These are phyloP conservation scores for Periconia sp. DNA, from an alignment of 2,329 filamentous ascomycete genomes.

Conservation along the genomic window DNA sequence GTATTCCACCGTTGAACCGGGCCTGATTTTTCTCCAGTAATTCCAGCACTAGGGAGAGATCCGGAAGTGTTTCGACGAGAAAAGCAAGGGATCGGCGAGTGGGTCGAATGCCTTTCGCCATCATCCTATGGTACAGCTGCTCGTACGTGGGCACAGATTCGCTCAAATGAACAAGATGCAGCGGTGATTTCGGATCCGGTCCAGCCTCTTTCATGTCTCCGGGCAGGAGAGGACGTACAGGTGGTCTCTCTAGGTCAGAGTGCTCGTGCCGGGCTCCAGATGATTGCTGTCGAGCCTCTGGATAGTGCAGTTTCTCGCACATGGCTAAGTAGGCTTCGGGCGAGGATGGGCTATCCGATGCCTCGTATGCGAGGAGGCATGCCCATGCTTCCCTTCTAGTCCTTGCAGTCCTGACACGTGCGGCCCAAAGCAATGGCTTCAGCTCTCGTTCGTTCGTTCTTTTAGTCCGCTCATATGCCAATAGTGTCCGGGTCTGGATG, in stretches of 20 bases:
- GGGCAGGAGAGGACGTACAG: slow-evolving; percentile 50
- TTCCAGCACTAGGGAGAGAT: slow-evolving; percentile 24
- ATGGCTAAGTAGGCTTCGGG: slow-evolving; percentile 61
- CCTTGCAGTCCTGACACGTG: slow-evolving; percentile 64
- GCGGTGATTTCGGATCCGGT: slow-evolving; percentile 62
- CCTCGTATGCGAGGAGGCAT: slow-evolving; percentile 64
- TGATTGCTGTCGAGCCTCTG: slow-evolving; percentile 7
- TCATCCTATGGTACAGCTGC: slow-evolving; percentile 67
- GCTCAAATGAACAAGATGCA: slow-evolving; percentile 70
- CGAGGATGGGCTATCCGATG: slow-evolving; percentile 45
- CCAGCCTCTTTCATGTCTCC: slow-evolving; percentile 66
- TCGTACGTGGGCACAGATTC: slow-evolving; percentile 64
- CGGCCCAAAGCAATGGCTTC: slow-evolving; percentile 57
- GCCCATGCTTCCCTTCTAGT: slow-evolving; percentile 70
- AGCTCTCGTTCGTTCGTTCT: slow-evolving; percentile 7
- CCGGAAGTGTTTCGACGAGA: slow-evolving; percentile 54
- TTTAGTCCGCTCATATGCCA: slow-evolving; percentile 28
- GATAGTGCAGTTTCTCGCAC: slow-evolving; percentile 60
- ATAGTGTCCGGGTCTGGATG: slow-evolving; percentile 62
- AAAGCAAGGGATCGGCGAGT: slow-evolving; percentile 59
- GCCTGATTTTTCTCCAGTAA: slow-evolving; percentile 24
- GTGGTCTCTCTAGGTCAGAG: slow-evolving; percentile 4
- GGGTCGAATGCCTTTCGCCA: slow-evolving; percentile 55
- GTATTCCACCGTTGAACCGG: slow-evolving; percentile 27
- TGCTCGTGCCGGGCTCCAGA: not conserved